Conservation (phyloP, 1,139 yeast species). For the Suhomyces atakaporum region DNA sequence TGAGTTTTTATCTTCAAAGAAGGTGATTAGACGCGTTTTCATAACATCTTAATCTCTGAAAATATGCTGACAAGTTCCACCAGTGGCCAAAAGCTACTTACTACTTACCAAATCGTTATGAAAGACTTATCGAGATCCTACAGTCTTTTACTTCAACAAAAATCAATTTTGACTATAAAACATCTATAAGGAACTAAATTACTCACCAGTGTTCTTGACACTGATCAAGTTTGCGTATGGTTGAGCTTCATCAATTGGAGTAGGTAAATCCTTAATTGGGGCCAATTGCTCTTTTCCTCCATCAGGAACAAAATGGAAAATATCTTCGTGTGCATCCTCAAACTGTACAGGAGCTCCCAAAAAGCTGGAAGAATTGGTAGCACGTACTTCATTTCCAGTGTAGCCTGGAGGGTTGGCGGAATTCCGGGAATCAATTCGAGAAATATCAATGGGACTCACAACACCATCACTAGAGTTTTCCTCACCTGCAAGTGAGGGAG, state of each 20-base stretch:
- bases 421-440: slow-evolving; percentile 5
- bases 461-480: slow-evolving; percentile 20
- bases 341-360: slow-evolving; percentile 18
- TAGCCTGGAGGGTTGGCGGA: slow-evolving; percentile 1
- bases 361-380: not conserved
- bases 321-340: slow-evolving; percentile 6
- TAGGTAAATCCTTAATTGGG: slow-evolving; percentile 27
- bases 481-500: slow-evolving; percentile 10
- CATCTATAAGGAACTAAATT: slow-evolving; percentile 1
- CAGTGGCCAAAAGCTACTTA: too few relatives aligned
- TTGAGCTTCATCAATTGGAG: slow-evolving; percentile 25
- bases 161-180: not conserved
- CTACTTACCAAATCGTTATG: too few relatives aligned
- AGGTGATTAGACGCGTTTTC: too few relatives aligned
- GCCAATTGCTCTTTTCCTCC: slow-evolving; percentile 16
- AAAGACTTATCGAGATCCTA: too few relatives aligned
- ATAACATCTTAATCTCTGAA: too few relatives aligned
- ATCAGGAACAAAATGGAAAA: slow-evolving; percentile 7
- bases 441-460: slow-evolving; percentile 13
- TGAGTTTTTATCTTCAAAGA: too few relatives aligned
- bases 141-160: not conserved
- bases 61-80: too few relatives aligned
- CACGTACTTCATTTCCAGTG: not conserved
- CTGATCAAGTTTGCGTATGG: slow-evolving; percentile 19
- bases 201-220: slow-evolving; percentile 7